Evolutionary conservation across 345 rosid genomes (phyloP).

Genomic region (Eucalyptus marginata): DNA sequence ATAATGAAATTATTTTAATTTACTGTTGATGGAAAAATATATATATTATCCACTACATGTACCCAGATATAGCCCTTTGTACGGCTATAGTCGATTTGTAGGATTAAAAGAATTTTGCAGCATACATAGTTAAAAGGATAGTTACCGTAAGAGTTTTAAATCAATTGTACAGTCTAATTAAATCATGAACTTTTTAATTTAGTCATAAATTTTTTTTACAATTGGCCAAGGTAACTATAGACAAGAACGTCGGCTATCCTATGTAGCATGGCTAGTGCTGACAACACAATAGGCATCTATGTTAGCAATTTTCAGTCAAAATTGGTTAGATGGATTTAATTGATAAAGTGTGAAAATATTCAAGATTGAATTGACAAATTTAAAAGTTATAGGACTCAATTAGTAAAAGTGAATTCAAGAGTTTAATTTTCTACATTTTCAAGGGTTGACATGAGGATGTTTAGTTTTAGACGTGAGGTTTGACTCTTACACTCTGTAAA

Average conservation of each 20-base stretch:
- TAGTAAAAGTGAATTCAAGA: no score
- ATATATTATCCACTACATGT: neutral
- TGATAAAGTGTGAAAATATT: no score
- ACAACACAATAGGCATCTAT: no score
- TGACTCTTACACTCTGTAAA: rapidly evolving
- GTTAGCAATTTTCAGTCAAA: rapidly evolving
- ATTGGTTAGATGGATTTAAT: rapidly evolving
- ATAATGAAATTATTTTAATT: neutral
- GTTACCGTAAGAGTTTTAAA: rapidly evolving
- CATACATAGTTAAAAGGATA: neutral
- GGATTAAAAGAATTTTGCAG: neutral
- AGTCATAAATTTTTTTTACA: rapidly evolving
- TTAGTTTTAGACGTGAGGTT: rapidly evolving
- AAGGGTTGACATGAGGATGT: rapidly evolving
- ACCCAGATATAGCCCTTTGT: neutral
- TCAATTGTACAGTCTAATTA: rapidly evolving
- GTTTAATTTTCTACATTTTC: no score
- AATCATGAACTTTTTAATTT: no score
- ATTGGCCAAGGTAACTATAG: no score
- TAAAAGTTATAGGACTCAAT: no score
- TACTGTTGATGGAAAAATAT: neutral
- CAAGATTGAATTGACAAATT: no score
- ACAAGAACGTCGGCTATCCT: no score
- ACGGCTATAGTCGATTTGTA: neutral
- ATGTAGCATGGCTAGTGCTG: no score